Evolutionary conservation across 2,329 filamentous ascomycete species (phyloP).

Genomic region (Fusarium armeniacum): DNA sequence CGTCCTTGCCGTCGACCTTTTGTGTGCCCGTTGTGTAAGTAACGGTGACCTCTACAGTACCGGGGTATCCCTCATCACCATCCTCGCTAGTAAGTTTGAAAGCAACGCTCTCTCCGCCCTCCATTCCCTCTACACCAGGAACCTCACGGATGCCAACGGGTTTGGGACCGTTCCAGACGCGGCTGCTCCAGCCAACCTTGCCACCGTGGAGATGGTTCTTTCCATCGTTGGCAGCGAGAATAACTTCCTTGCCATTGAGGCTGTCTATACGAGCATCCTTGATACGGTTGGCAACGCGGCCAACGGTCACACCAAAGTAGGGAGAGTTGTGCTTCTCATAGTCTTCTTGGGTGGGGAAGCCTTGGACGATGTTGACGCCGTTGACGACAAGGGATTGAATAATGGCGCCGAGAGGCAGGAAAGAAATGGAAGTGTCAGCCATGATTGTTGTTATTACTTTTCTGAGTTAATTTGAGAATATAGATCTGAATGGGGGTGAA

Average conservation of each 20-base stretch:
- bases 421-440: conserved; percentile 68
- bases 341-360: conserved; percentile 80
- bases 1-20: conserved; percentile 70
- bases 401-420: conserved; percentile 82
- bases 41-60: conserved; percentile 81
- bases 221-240: conserved; percentile 81
- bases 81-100: conserved; percentile 79
- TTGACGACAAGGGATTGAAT: conserved; percentile 85
- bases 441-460: conserved; percentile 50
- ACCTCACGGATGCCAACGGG: conserved; percentile 67
- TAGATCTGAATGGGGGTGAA: conserved; percentile 10
- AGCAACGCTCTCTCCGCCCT: conserved; percentile 75
- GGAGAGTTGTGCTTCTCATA: conserved; percentile 82
- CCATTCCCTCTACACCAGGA: conserved; percentile 63
- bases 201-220: conserved; percentile 83
- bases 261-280: conserved; percentile 76
- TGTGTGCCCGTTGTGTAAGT: conserved; percentile 84
- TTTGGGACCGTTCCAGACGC: conserved; percentile 79
- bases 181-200: conserved; percentile 83
- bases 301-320: conserved; percentile 95
- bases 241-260: conserved; percentile 79
- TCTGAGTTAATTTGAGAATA: background rate
- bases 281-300: conserved; percentile 86
- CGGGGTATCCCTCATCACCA: conserved; percentile 91
- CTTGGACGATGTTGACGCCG: conserved; percentile 88